phyloP scores from a whole-genome alignment of 2,329 filamentous ascomycete genomes.

The Aspergillus tamarii region DNA sequence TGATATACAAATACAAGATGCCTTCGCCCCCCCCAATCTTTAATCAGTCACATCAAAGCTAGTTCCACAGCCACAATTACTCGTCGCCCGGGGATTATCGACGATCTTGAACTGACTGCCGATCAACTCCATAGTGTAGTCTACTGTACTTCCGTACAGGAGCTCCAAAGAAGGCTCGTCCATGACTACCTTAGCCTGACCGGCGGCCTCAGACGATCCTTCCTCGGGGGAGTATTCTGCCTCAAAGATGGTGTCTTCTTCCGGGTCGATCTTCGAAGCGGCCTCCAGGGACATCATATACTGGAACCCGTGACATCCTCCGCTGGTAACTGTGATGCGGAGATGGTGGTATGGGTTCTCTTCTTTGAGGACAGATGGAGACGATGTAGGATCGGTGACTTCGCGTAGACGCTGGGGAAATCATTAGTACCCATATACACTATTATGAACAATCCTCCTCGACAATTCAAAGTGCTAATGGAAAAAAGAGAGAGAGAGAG shows the following conservation, averaged over 20 bases:
- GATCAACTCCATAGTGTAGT: conserved; percentile 95
- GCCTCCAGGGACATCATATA: conserved; percentile 86
- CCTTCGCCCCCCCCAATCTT: neutral
- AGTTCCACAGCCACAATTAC: conserved; percentile 94
- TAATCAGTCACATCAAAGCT: conserved; percentile 89
- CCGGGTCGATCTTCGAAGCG: conserved; percentile 58
- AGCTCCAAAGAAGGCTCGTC: conserved; percentile 86
- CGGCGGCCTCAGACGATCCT: conserved; percentile 43
- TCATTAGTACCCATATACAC: neutral
- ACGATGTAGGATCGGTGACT: conserved; percentile 63
- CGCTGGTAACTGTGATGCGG: conserved; percentile 89
- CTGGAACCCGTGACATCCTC: conserved; percentile 97
- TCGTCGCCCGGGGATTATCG: conserved; percentile 88
- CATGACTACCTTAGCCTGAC: conserved; percentile 78
- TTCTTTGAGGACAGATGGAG: conserved; percentile 38
- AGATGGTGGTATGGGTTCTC: conserved; percentile 79
- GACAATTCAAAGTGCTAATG: neutral
- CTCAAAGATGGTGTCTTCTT: conserved; percentile 89
- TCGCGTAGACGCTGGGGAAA: conserved; percentile 66
- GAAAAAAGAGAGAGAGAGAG: conserved; percentile 1
- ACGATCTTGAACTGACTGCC: conserved; percentile 94
- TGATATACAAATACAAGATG: conserved; percentile 19
- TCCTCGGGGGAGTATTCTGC: conserved; percentile 51
- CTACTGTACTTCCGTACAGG: conserved; percentile 89
- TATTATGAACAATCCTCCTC: neutral